Conservation (phyloP, 345 rosid species). For the Citrus cavaleriei region DNA sequence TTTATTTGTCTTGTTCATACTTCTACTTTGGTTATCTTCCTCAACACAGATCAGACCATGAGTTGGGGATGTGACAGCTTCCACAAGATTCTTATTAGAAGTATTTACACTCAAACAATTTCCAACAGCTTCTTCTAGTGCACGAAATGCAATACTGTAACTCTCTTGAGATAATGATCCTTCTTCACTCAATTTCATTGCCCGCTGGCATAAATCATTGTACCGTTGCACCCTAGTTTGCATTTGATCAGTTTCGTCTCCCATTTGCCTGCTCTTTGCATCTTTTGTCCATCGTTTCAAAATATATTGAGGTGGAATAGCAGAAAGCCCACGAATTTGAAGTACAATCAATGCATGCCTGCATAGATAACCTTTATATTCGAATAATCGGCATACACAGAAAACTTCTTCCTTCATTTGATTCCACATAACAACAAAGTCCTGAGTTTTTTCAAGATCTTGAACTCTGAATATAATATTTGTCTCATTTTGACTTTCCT, state of each 20-base stretch:
- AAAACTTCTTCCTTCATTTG: conserved; percentile 37
- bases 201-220: conserved; percentile 43
- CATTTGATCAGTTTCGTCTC: conserved; percentile 37
- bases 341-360: conserved; percentile 61
- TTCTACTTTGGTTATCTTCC: conserved; percentile 42
- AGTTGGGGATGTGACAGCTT: conserved; percentile 37
- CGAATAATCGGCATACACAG: conserved; percentile 45
- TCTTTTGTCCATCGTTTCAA: conserved; percentile 58
- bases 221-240: conserved; percentile 53
- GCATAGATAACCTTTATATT: conserved; percentile 50
- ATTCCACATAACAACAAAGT: conserved; percentile 45
- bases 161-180: conserved; percentile 51
- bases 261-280: conserved; percentile 40
- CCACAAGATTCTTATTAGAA: conserved; percentile 36
- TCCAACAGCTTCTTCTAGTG: conserved; percentile 41
- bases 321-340: conserved; percentile 43
- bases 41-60: conserved; percentile 44
- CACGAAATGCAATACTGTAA: conserved; percentile 37
- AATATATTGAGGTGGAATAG: conserved; percentile 45
- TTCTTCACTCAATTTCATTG: conserved; percentile 51
- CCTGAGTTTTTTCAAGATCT: conserved; percentile 46
- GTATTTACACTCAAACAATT: conserved; percentile 41
- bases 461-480: conserved; percentile 38
- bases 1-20: conserved; percentile 41
- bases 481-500: conserved; percentile 42